Evolutionary conservation across 2,329 filamentous ascomycete species (phyloP), one percentile per base, ranked within the genome.

Genomic region (Kalaharituber pfeilii): DNA sequence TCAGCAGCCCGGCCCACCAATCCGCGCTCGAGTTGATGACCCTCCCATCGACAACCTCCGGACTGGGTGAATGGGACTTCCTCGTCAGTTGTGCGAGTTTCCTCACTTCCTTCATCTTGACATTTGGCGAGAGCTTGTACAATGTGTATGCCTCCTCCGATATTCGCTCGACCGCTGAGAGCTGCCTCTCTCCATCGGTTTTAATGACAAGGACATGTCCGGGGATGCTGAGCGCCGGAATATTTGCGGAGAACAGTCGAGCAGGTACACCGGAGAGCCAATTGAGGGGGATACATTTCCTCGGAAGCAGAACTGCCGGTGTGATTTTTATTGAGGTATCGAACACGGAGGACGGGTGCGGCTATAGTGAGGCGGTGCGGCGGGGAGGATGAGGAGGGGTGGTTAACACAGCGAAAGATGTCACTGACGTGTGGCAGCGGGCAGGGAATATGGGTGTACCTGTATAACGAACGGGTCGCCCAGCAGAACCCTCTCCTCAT

Each of bases 81-180:
- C 28, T 57, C 44, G 53, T 55, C 24, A 49, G 53, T 7, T 52
- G 29, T 36, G 78, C 76, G 36, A 71, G 66, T 9, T 67, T 65
- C 24, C 68, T 68, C 26, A 87, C 69, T 5, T 72, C 68, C 30
- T 74, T 71, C 51, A 82, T 65, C 57, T 80, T 75, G 22, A 84
- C 73, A 81, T 82, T 85, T 20, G 70, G 67, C 1, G 78, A 81
- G 44, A 91, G 69, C 62, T 76, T 80, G 66, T 81, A 87, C 25
- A 86, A 65, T 9, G 77, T 76, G 65, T 84, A 88, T 2, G 82
- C 70, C 0, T 75, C 74, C 49, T 69, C 67, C 15, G 72, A 70
- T 30, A 84, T 77, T 24, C 77, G 73, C 68, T 88, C 84, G n/a
- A 85, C 69, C 11, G 75, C 80, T 64, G 78, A 82, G 0, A 77